phyloP scores from a whole-genome alignment of 345 rosid species.

The Citrus maxima region DNA sequence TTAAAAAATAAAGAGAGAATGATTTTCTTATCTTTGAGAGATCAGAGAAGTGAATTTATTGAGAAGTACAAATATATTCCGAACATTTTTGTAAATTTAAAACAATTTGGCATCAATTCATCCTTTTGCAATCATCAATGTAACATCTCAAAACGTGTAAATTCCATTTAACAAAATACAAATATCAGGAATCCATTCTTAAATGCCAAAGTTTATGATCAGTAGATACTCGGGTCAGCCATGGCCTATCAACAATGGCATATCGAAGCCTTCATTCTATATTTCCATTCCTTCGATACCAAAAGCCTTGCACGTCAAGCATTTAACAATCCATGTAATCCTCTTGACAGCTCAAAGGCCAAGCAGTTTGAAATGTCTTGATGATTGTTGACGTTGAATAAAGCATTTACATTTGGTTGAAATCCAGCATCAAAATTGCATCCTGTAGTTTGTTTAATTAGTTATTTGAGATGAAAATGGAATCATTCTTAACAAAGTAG shows the following conservation, averaged over 20 bases:
- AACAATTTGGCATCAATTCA: background rate
- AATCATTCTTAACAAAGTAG: background rate
- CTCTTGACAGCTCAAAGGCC: slow-evolving; percentile 2
- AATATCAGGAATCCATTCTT: background rate
- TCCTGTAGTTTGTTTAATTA: slow-evolving; percentile 12
- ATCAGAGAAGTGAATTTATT: too few relatives aligned
- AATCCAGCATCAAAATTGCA: slow-evolving; percentile 29
- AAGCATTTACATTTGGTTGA: slow-evolving; percentile 1
- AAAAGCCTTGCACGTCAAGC: background rate
- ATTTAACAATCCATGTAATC: background rate
- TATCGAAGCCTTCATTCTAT: too few relatives aligned
- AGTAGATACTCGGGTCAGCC: background rate
- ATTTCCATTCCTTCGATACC: too few relatives aligned
- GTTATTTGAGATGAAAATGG: background rate
- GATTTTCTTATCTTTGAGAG: too few relatives aligned
- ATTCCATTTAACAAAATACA: too few relatives aligned
- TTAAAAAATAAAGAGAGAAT: too few relatives aligned
- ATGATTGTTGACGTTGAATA: background rate
- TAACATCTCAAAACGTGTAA: slow-evolving; percentile 7
- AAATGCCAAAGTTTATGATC: background rate
- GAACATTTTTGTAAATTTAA: background rate
- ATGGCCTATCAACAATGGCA: slow-evolving; percentile 4
- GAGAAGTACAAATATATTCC: background rate
- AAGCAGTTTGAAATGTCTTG: background rate
- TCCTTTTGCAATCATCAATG: background rate